These are phyloP conservation scores for Botrytis elliptica DNA, from an alignment of 2,329 filamentous ascomycete genomes.

Conservation along the genomic window DNA sequence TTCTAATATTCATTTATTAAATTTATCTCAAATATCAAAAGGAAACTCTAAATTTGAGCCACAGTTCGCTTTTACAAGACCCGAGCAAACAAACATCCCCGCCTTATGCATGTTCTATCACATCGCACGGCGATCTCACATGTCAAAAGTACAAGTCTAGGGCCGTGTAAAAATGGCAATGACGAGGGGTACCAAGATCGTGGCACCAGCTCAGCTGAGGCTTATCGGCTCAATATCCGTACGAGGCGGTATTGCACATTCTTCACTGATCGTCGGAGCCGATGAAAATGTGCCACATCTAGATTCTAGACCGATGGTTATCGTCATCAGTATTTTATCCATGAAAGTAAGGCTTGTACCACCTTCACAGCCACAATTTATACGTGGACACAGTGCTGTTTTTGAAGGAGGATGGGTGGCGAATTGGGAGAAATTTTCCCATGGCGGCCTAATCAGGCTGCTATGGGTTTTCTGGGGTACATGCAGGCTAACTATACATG, in stretches of 20 bases:
- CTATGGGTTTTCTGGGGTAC: neutral
- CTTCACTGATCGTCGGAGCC: neutral
- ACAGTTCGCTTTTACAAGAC: neutral
- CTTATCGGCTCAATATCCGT: neutral
- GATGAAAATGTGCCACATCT: neutral
- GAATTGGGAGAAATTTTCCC: neutral
- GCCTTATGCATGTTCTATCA: slow-evolving; percentile 1
- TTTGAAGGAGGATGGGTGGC: neutral
- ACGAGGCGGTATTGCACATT: neutral
- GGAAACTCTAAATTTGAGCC: neutral
- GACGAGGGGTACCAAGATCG: neutral
- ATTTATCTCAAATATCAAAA: neutral
- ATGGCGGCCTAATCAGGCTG: neutral
- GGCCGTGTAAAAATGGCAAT: neutral
- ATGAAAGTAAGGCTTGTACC: neutral
- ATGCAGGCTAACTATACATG: neutral
- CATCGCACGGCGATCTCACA: neutral
- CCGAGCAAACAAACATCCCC: no score
- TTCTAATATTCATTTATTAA: neutral
- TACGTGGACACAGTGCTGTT: neutral
- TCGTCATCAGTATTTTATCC: neutral
- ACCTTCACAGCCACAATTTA: neutral
- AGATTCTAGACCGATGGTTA: neutral
- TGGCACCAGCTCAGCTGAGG: neutral
- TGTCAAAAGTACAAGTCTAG: neutral